Conservation (phyloP, 2,329 filamentous ascomycete species). For the Ascochyta clinopodiicola region DNA sequence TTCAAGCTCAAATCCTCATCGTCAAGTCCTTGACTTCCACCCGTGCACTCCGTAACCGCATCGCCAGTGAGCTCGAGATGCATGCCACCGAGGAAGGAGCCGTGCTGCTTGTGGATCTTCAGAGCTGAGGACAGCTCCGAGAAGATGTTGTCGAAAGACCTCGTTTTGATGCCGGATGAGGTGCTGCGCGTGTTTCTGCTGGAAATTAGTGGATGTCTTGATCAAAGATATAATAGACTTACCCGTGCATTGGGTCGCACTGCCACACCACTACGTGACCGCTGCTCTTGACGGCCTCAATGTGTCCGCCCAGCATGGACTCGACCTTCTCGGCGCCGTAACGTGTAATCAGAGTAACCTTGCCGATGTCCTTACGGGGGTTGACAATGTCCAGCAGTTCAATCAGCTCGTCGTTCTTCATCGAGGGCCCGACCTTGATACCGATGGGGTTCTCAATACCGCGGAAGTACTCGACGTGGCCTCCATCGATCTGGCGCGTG, state of each 20-base stretch:
- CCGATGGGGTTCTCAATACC: slow-evolving; percentile 96
- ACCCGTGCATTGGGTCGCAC: slow-evolving; percentile 98
- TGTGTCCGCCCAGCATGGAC: slow-evolving; percentile 79
- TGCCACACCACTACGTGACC: slow-evolving; percentile 88
- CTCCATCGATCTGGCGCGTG: slow-evolving; percentile 89
- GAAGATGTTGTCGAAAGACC: slow-evolving; percentile 89
- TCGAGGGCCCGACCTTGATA: slow-evolving; percentile 92
- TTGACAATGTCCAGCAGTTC: slow-evolving; percentile 84
- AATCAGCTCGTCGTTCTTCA: slow-evolving; percentile 76
- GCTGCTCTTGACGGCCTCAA: slow-evolving; percentile 83
- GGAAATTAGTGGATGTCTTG: slow-evolving; percentile 13
- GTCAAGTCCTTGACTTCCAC: slow-evolving; percentile 83
- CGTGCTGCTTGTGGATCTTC: slow-evolving; percentile 80
- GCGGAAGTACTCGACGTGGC: slow-evolving; percentile 96
- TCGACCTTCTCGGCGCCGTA: slow-evolving; percentile 84
- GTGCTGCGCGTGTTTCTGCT: slow-evolving; percentile 67
- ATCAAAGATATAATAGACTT: slow-evolving; percentile 19
- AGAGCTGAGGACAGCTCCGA: slow-evolving; percentile 84
- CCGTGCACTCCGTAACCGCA: slow-evolving; percentile 93
- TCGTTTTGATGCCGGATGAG: slow-evolving; percentile 83
- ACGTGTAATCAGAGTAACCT: slow-evolving; percentile 94
- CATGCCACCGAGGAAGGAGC: slow-evolving; percentile 88
- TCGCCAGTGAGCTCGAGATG: slow-evolving; percentile 96
- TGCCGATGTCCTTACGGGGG: slow-evolving; percentile 80
- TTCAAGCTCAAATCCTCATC: slow-evolving; percentile 89